Evolutionary conservation across 768 basidiomycete genomes (phyloP).

Genomic region (Rhizopogon roseolus): DNA sequence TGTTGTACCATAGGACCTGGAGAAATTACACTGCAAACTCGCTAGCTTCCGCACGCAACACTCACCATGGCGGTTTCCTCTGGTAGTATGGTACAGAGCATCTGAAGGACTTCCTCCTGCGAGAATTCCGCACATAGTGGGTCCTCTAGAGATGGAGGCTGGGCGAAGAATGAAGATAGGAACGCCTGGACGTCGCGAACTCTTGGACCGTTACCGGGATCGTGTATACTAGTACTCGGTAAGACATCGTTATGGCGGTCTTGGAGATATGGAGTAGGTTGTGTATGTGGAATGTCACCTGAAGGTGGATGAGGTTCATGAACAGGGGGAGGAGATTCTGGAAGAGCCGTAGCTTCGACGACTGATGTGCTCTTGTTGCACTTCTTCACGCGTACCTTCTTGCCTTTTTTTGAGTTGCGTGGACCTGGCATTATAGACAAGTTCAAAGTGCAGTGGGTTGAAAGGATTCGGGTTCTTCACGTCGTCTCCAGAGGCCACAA

Average conservation of each 20-base stretch:
- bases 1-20: conserved; percentile 84
- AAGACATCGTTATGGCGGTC: conserved; percentile 11
- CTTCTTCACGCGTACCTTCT: conserved; percentile 29
- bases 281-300: conserved; percentile 2
- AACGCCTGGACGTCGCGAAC: conserved; percentile 67
- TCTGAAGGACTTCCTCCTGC: conserved; percentile 68
- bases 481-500: no score
- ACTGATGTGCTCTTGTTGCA: conserved; percentile 21
- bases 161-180: conserved; percentile 61
- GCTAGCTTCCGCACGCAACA: conserved; percentile 2
- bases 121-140: conserved; percentile 75
- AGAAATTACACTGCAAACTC: not conserved
- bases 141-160: conserved; percentile 57
- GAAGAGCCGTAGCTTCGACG: not conserved
- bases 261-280: not conserved
- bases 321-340: conserved; percentile 1
- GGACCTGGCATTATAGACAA: conserved; percentile 22
- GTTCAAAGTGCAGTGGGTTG: no score
- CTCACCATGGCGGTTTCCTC: conserved; percentile 68
- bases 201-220: conserved; percentile 77
- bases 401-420: conserved; percentile 46
- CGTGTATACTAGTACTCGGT: conserved; percentile 71
- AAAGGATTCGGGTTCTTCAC: no score
- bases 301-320: not conserved
- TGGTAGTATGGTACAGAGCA: conserved; percentile 65